These are phyloP conservation scores for Pichia sp. DNA, from an alignment of 1,139 yeast genomes.

Conservation along the genomic window DNA sequence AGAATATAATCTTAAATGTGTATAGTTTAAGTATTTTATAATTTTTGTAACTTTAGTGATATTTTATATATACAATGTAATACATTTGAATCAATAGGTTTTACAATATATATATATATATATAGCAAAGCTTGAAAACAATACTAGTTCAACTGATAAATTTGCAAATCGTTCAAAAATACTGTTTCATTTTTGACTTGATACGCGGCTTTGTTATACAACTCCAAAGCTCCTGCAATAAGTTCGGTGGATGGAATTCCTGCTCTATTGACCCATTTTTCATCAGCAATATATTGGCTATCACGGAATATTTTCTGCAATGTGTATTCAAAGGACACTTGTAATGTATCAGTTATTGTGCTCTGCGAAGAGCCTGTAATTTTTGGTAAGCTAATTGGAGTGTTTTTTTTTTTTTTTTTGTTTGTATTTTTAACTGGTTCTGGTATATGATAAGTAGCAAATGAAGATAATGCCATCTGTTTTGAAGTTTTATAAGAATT, in stretches of 20 bases:
- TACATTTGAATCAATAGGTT: not conserved
- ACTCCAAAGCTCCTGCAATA: not conserved
- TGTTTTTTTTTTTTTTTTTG: not conserved
- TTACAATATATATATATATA: not conserved
- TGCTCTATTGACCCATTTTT: slow-evolving; percentile 15
- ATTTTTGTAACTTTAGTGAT: not conserved
- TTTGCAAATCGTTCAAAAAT: not conserved
- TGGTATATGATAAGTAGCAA: not conserved
- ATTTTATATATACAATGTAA: not conserved
- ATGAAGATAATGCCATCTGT: slow-evolving; percentile 6
- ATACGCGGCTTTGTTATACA: slow-evolving; percentile 5
- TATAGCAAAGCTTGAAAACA: not conserved
- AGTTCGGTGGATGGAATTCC: slow-evolving; percentile 14
- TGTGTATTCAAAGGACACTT: not conserved
- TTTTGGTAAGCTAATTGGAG: not conserved
- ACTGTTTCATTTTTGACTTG: not conserved
- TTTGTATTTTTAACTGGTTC: not conserved
- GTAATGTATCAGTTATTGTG: not conserved
- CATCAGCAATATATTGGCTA: slow-evolving; percentile 11
- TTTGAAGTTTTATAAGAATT: not conserved
- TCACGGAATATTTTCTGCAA: not conserved
- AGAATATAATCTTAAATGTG: slow-evolving; percentile 4
- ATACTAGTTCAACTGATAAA: slow-evolving; percentile 1
- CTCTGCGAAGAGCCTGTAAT: slow-evolving; percentile 13
- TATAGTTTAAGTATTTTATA: not conserved